Conservation (phyloP, 768 basidiomycete species). For the Gymnopilus dilepis region DNA sequence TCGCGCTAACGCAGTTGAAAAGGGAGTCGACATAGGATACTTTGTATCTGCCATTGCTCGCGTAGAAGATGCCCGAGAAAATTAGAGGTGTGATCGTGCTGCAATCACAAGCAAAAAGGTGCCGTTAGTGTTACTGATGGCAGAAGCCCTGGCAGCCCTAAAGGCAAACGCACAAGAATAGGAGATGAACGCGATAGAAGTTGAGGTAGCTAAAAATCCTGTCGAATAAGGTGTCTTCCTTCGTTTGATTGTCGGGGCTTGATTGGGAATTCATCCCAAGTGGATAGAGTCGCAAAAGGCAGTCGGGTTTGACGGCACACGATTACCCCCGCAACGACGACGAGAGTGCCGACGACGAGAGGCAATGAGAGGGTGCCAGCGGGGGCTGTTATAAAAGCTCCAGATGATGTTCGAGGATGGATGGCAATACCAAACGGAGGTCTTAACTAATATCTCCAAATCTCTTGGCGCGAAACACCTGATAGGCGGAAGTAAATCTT, state of each 20-base stretch:
- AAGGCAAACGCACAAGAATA: slow-evolving; percentile 57
- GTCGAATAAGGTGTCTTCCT: slow-evolving; percentile 29
- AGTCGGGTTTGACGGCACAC: background rate
- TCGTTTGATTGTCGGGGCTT: slow-evolving; percentile 6
- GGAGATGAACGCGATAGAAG: slow-evolving; percentile 66
- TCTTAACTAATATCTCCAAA: background rate
- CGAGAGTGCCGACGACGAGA: background rate
- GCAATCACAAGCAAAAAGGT: slow-evolving; percentile 9
- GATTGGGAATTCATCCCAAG: slow-evolving; percentile 27
- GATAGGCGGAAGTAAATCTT: slow-evolving; percentile 11
- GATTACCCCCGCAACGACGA: background rate
- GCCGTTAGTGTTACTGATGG: slow-evolving; percentile 12
- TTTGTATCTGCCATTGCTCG: slow-evolving; percentile 73
- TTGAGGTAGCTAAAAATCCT: slow-evolving; percentile 57
- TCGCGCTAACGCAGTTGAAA: slow-evolving; percentile 77
- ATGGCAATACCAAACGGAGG: background rate
- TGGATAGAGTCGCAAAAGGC: no score
- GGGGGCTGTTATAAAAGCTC: background rate
- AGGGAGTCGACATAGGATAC: slow-evolving; percentile 80
- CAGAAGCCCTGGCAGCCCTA: slow-evolving; percentile 4
- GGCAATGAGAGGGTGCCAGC: background rate
- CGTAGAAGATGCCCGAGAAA: slow-evolving; percentile 82
- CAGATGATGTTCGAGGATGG: background rate
- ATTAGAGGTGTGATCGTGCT: slow-evolving; percentile 83
- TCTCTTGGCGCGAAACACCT: slow-evolving; percentile 7